phyloP scores from a whole-genome alignment of 805 yeast genomes.

The Jamesozyma rosinii region DNA sequence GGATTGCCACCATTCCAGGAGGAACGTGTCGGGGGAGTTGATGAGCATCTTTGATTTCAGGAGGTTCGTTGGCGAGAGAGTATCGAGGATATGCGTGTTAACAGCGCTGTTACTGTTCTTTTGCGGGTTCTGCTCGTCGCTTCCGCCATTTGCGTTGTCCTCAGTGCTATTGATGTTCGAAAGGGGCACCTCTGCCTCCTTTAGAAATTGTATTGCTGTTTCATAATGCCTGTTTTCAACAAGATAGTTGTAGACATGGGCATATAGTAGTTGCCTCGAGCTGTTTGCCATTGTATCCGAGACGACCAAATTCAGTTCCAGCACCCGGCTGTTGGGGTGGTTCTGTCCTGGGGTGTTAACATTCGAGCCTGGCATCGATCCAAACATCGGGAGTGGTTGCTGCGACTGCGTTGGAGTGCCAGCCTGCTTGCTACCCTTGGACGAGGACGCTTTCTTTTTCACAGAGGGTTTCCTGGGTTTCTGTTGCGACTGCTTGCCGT shows the following conservation, averaged over 20 bases:
- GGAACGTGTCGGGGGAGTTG: constrained; percentile 38
- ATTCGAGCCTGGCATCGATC: background rate
- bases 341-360: background rate
- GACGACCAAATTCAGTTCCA: constrained; percentile 18
- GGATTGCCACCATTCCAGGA: constrained; percentile 48
- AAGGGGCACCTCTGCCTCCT: constrained; percentile 38
- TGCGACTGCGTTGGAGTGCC: background rate
- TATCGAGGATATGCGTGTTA: constrained; percentile 18
- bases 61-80: constrained; percentile 7
- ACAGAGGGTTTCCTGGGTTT: background rate
- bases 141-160: background rate
- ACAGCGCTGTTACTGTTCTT: constrained; percentile 9
- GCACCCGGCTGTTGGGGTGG: background rate
- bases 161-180: constrained; percentile 7
- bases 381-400: too few species aligned
- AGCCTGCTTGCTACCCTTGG: background rate
- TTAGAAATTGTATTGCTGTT: constrained; percentile 40
- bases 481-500: background rate
- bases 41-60: constrained; percentile 32
- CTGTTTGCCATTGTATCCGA: constrained; percentile 41
- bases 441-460: background rate
- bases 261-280: constrained; percentile 42
- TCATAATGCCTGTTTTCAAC: constrained; percentile 40
- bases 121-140: constrained; percentile 1
- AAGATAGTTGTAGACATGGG: constrained; percentile 44